These are phyloP conservation scores for Leersia perrieri DNA, from an alignment of 176 grass and related monocot genomes.

Conservation along the genomic window DNA sequence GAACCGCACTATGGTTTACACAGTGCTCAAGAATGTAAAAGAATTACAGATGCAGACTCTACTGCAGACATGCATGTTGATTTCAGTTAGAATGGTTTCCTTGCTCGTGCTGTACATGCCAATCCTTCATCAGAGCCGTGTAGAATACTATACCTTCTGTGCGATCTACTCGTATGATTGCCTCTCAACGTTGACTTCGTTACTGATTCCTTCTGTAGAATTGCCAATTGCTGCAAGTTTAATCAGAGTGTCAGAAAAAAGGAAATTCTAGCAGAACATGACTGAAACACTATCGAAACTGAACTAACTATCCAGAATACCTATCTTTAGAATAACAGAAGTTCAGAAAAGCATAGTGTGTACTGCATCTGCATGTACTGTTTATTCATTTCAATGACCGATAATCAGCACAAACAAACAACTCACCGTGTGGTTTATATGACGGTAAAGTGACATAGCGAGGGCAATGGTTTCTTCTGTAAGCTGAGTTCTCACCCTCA, in stretches of 20 bases:
- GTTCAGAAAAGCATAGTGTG: not conserved
- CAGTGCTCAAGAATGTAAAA: not conserved
- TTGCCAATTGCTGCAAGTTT: conserved; percentile 23
- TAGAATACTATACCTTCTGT: not conserved
- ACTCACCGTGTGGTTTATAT: conserved; percentile 34
- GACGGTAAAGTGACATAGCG: conserved; percentile 41
- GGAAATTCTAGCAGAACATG: not conserved
- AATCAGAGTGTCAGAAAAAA: not conserved
- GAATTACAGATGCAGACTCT: conserved; percentile 1
- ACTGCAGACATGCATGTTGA: not conserved
- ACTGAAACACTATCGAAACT: not conserved
- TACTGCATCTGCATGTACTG: not conserved
- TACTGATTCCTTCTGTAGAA: not conserved
- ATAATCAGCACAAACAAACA: not conserved
- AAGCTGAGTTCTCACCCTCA: not conserved
- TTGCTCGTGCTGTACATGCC: not conserved
- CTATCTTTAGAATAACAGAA: not conserved
- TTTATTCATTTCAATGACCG: not conserved
- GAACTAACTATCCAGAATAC: not conserved
- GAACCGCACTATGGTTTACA: not conserved
- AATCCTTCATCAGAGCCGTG: not conserved
- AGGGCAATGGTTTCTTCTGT: conserved; percentile 41
- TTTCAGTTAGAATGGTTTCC: not conserved
- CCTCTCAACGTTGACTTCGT: not conserved
- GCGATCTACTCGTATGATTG: not conserved